These are phyloP conservation scores for Gossypium bickii DNA, from an alignment of 345 rosid genomes.

Conservation along the genomic window DNA sequence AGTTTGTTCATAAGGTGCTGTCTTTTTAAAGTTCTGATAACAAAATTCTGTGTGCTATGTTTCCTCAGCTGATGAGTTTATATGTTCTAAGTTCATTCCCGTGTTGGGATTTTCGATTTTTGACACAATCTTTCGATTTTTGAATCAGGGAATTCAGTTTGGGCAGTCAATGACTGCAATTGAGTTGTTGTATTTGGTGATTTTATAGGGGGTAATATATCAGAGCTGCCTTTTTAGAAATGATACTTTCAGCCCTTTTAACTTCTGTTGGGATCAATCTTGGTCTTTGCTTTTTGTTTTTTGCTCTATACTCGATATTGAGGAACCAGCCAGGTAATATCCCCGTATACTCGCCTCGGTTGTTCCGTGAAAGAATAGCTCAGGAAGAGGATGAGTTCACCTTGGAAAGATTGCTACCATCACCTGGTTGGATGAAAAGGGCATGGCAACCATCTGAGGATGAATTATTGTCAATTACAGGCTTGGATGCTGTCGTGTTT, in stretches of 20 bases:
- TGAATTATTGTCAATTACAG: slow-evolving; percentile 49
- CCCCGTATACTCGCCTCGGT: slow-evolving; percentile 62
- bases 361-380: slow-evolving; percentile 37
- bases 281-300: slow-evolving; percentile 72
- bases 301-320: slow-evolving; percentile 70
- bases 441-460: slow-evolving; percentile 71
- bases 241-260: slow-evolving; percentile 82
- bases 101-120: background rate
- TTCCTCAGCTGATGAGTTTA: background rate
- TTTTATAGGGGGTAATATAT: background rate
- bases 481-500: slow-evolving; percentile 78
- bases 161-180: background rate
- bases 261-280: slow-evolving; percentile 94
- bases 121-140: background rate
- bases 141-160: background rate
- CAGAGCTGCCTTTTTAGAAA: slow-evolving; percentile 19
- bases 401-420: slow-evolving; percentile 67
- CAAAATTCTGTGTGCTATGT: background rate
- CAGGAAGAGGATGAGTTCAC: slow-evolving; percentile 32
- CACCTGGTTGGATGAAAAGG: slow-evolving; percentile 71
- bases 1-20: background rate
- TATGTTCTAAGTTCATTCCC: background rate
- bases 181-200: background rate
- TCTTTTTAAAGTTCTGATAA: slow-evolving; percentile 3
- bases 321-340: slow-evolving; percentile 69